Base-by-base conservation (phyloP, 768 basidiomycete genomes). In the Kwoniella newhampshirensis region DNA sequence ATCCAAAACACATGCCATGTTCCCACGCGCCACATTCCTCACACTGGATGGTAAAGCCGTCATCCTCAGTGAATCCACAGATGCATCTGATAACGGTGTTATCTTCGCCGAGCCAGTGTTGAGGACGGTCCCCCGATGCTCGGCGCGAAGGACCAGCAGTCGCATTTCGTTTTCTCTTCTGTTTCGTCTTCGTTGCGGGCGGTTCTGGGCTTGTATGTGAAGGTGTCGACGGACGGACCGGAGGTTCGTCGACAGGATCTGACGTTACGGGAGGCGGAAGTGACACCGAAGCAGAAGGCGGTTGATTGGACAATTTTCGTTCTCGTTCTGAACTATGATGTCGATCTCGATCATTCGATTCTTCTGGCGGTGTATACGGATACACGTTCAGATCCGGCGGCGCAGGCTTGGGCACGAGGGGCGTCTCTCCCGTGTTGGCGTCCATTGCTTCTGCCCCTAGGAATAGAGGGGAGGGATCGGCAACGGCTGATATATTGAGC, bases 1-100 rank as follows among this genome's bases (percentile, higher is more conserved):
- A 77, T 7, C 76, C 74, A 49, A 80, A 77, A 77, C 91, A 92
- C 7, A 83, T 85, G 6, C 83, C 85, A 77, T 93, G 91, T 64
- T 86, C 87, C 89, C 91, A 92, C 36, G 86, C 82, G 20, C 81
- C 82, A 71, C 91, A 93, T 46, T 79, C 73, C 74, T 92, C 91
- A 77, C 91, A 93, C 9, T 86, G 87, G 60, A 92, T 88, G 9
- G 85, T 86, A 74, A 87, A 88, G 20, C 89, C 89, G 73, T 90
- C 89, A 76, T 90, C 90, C 68, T 84, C 81, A 43, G 80, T 77
- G 59, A 82, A 82, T 5, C 84, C 84, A 74, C 89, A 92, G 57
- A 89, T 87, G 73, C 90, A 92, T 43, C 77, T 51, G 37, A 74
- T 74, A 7, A 66, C 46, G n/a, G 61, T 56, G 48, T 73, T 77